Percentiles rank a stretch among this genome's conserved stretches.
These are phyloP conservation scores for Physaria fendleri DNA, from an alignment of 345 rosid species.

Conservation along the genomic window DNA sequence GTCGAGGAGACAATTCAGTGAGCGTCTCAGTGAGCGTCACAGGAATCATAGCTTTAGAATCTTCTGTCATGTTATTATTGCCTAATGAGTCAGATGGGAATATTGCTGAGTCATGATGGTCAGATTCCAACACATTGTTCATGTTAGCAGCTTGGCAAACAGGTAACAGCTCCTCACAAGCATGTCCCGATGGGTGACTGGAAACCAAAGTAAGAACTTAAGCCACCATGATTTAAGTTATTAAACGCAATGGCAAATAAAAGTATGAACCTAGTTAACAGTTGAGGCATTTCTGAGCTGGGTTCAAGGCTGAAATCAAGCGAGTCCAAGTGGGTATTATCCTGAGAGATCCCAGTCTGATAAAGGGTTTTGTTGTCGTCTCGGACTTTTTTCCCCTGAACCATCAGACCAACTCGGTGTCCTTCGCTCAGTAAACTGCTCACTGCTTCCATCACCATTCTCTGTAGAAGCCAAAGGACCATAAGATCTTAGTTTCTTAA, in stretches of 20 bases:
- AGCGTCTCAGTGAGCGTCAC: constrained; percentile 29
- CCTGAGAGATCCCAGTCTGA: constrained; percentile 79
- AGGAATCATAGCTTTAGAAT: constrained; percentile 56
- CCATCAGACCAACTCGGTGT: constrained; percentile 65
- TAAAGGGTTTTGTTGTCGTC: constrained; percentile 80
- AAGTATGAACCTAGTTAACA: constrained; percentile 46
- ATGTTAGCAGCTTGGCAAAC: constrained; percentile 32
- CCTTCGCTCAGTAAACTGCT: constrained; percentile 71
- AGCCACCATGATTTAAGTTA: not conserved
- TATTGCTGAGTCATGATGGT: constrained; percentile 65
- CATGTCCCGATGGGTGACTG: constrained; percentile 45
- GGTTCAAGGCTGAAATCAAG: constrained; percentile 92
- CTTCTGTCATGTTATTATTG: constrained; percentile 33
- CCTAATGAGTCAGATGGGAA: constrained; percentile 45
- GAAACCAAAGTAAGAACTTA: constrained; percentile 2
- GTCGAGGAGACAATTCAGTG: constrained; percentile 46
- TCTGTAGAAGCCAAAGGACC: constrained; percentile 37
- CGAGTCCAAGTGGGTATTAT: constrained; percentile 43
- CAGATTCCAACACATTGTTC: constrained; percentile 50
- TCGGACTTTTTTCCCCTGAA: constrained; percentile 81
- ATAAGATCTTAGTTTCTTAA: not conserved
- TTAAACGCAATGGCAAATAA: not conserved
- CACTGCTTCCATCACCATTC: constrained; percentile 91
- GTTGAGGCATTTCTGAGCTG: constrained; percentile 42
- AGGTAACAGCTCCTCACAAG: constrained; percentile 30